Evolutionary conservation across 345 rosid species (phyloP).

Genomic region (Salix koriyanagi): DNA sequence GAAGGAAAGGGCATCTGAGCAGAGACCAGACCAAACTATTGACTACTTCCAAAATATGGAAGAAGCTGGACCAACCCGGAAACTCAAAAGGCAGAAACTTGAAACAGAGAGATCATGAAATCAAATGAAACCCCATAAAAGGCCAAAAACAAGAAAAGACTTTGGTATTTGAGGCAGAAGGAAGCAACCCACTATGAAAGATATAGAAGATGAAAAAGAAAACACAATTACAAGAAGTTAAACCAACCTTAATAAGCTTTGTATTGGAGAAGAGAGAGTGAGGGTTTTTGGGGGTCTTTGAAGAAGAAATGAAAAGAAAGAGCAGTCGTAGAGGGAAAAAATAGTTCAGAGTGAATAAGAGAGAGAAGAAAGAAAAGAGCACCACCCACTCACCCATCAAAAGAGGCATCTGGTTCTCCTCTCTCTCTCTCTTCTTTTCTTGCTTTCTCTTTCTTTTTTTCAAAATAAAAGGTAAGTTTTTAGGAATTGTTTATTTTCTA

Average conservation of each 20-base stretch:
- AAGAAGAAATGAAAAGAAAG: background rate
- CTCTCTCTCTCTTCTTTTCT: background rate
- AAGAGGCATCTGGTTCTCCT: slow-evolving; percentile 53
- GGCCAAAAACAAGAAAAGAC: background rate
- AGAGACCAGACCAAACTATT: background rate
- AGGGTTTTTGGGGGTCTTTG: too few species aligned
- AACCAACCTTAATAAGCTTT: too few species aligned
- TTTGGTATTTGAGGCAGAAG: background rate
- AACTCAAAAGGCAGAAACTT: background rate
- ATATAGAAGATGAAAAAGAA: background rate
- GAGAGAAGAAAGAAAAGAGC: slow-evolving; percentile 20
- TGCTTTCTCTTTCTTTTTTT: background rate
- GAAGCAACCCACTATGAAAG: background rate
- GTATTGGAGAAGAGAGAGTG: too few species aligned
- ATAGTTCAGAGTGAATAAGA: background rate
- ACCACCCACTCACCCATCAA: slow-evolving; percentile 71
- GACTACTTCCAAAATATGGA: background rate
- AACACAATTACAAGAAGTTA: background rate
- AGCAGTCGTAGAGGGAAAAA: too few species aligned
- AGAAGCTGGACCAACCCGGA: background rate
- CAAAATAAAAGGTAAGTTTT: background rate
- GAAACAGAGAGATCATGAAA: background rate
- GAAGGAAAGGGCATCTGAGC: background rate
- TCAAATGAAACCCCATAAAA: background rate
- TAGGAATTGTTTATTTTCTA: background rate